Conservation (phyloP, 2,329 filamentous ascomycete species). For the Colletotrichum tanaceti region DNA sequence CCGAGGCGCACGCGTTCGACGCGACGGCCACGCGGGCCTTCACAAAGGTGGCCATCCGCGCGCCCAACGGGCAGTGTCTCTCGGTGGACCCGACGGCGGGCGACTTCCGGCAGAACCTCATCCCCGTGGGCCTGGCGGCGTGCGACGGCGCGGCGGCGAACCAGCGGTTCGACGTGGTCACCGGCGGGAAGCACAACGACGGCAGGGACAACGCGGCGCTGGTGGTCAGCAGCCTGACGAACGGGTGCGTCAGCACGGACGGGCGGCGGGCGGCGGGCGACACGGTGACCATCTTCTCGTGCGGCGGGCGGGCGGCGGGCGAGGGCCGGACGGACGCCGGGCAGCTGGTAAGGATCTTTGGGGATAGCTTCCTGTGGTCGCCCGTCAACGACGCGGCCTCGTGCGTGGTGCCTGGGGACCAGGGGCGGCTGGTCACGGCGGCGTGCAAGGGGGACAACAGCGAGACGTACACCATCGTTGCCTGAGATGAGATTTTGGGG, state of each 20-base stretch:
- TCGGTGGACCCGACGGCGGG: constrained; percentile 63
- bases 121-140: constrained; percentile 58
- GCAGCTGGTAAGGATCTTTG: constrained; percentile 62
- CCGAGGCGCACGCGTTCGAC: constrained; percentile 61
- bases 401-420: constrained; percentile 56
- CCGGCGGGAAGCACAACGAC: constrained; percentile 61
- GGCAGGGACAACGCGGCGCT: constrained; percentile 54
- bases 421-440: constrained; percentile 48
- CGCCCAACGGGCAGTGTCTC: constrained; percentile 62
- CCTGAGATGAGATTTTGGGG: not conserved
- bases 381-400: constrained; percentile 58
- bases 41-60: constrained; percentile 57
- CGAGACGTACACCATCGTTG: constrained; percentile 45
- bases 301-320: constrained; percentile 63
- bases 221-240: constrained; percentile 61
- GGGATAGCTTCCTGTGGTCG: constrained; percentile 55
- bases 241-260: constrained; percentile 66
- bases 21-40: constrained; percentile 59
- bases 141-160: constrained; percentile 58
- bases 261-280: constrained; percentile 56
- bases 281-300: constrained; percentile 63
- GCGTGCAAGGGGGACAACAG: constrained; percentile 47
- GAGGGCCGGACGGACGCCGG: constrained; percentile 59
- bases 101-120: constrained; percentile 66
- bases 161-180: constrained; percentile 64